These are phyloP conservation scores for Coffea eugenioides DNA, from an alignment of 257 asterid species.

Conservation along the genomic window DNA sequence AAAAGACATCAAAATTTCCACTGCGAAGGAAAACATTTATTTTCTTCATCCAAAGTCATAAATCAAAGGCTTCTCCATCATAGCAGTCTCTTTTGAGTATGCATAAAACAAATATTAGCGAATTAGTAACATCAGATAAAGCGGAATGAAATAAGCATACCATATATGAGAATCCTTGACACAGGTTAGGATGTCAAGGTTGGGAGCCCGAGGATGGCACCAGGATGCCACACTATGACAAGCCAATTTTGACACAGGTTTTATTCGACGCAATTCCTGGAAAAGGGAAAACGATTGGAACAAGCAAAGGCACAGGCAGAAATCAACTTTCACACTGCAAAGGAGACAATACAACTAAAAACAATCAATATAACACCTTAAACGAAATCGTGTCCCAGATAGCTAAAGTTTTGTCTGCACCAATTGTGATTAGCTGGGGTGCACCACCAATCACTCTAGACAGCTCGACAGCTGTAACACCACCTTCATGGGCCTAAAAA, in stretches of 20 bases:
- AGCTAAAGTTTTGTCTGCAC: conserved; percentile 93
- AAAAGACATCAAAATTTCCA: conserved; percentile 24
- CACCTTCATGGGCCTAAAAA: conserved; percentile 95
- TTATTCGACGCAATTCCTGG: conserved; percentile 92
- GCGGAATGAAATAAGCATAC: conserved; percentile 39
- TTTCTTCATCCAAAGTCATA: background rate
- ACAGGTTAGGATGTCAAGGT: conserved; percentile 94
- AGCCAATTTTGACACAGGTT: conserved; percentile 92
- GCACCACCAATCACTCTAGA: conserved; percentile 90
- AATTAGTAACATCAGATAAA: conserved; percentile 10
- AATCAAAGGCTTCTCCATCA: background rate
- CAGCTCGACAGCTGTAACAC: conserved; percentile 94
- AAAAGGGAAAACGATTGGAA: conserved; percentile 16
- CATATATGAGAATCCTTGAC: conserved; percentile 98
- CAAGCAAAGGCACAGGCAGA: conserved; percentile 13
- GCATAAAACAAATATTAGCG: conserved; percentile 1
- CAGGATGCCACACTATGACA: conserved; percentile 99
- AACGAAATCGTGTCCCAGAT: conserved; percentile 96
- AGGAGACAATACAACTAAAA: conserved; percentile 16
- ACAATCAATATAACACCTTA: conserved; percentile 52
- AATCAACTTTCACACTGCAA: background rate
- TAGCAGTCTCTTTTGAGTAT: background rate
- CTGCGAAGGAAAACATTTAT: conserved; percentile 14
- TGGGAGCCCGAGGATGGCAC: conserved; percentile 99
- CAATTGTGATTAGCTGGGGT: conserved; percentile 97